Base-by-base conservation (phyloP, 2,329 filamentous ascomycete genomes). In the Aureobasidium subglaciale region DNA sequence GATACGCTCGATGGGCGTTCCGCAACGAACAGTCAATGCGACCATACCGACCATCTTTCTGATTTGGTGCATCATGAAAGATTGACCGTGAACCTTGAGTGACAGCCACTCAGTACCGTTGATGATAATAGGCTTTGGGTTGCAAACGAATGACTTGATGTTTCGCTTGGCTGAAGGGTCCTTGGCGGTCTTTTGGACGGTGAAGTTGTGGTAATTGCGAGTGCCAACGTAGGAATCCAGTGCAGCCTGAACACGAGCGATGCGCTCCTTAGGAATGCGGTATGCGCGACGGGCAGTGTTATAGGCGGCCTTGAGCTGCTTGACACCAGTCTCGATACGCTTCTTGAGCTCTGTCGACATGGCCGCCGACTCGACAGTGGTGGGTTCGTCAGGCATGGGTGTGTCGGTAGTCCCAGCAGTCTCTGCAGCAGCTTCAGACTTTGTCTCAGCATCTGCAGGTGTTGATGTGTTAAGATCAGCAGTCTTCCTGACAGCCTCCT, bases 51-150 rank as follows among this genome's bases (percentile, higher is more conserved):
- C 89, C 93, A 99, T 97, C 74, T 97, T 99, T 66, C 93, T 86
- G 71, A 99, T 99, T 75, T 99, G 93, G 72, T 99, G 93, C 93
- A 99, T 99, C 93, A 99, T 99, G 79, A 99, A 99, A 67, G 87
- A 92, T 72, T 99, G 93, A 0, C 93, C 93, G 71, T 99, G 93
- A 22, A 99, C 91, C 69, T 95, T 96, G 62, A 97, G 78, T 40
- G 87, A 93, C 4, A 99, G 78, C 93, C 93, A 99, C 75, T 99
- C 88, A 1, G 90, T 96, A 10, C 67, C 67, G 41, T 67, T 66
- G 32, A 70, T 70, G 8, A 70, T 59, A 27, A 70, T 67, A 1
- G 90, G 90, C 50, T 81, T 76, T 3, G 76, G 74, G 69, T 90
- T 87, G 32, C 90, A 86, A 34, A 86, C 77, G 75, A 99, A 99